Percentiles rank a stretch among this genome's conserved stretches.
phyloP scores from a whole-genome alignment of 805 yeast genomes.

The Candida multigemmis region DNA sequence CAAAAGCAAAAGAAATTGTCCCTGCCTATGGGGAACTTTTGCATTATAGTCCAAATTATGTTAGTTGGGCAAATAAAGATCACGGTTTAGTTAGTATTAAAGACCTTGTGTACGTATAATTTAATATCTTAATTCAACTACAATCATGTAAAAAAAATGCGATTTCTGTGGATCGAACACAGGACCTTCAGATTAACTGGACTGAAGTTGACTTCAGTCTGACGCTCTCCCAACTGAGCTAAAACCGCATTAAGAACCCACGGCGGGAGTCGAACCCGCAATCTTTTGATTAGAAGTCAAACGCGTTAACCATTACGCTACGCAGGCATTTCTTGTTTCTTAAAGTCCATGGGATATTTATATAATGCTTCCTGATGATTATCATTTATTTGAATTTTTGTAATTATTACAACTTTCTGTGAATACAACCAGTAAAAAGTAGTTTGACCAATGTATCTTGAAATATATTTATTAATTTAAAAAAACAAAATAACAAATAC shows the following conservation, averaged over 20 bases:
- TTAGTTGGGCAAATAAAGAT: constrained; percentile 54
- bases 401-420: no score
- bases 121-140: no score
- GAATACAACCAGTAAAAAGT: no score
- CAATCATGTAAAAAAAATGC: constrained; percentile 35
- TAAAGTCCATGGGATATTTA: no score
- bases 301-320: constrained; percentile 61
- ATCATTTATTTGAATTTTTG: no score
- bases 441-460: no score
- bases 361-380: no score
- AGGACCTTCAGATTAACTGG: constrained; percentile 63
- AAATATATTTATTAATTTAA: no score
- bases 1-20: constrained; percentile 23
- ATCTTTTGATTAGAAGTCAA: constrained; percentile 57
- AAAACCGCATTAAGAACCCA: constrained; percentile 26
- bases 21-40: constrained; percentile 70
- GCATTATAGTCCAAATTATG: constrained; percentile 56
- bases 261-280: constrained; percentile 53
- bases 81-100: constrained; percentile 70
- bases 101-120: no score
- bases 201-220: constrained; percentile 25
- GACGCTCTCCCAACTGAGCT: constrained; percentile 32
- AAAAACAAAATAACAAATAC: no score
- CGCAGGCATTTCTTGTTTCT: no score
- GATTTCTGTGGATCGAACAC: constrained; percentile 75